Evolutionary conservation across 768 basidiomycete genomes (phyloP), one percentile per base, ranked within the genome.

Genomic region (Sporobolomyces roseus): DNA sequence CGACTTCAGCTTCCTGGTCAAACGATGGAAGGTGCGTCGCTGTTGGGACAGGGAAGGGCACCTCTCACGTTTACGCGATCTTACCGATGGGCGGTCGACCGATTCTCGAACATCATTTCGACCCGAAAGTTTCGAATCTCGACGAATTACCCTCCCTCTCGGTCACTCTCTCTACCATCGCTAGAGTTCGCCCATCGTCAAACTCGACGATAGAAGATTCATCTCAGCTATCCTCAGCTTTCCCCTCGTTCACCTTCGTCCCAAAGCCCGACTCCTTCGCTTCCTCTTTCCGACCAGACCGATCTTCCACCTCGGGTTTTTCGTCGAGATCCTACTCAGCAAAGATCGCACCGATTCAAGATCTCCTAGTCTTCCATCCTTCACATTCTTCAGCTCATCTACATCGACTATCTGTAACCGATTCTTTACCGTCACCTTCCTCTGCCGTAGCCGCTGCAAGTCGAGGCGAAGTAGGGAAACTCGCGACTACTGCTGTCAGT

Each of bases 21-120:
- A 2, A 33, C 16, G 73, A 73, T 30, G 60, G 53, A 5, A 63
- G 69, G 10, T 71, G 72, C 56, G 71, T 74, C 27, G 60, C 61
- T 16, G 71, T 75, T 30, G 51, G 64, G 2, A 75, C 75, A 1
- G 52, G 41, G 21, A 72, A 67, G 32, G 71, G 73, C 4, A 74
- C 73, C 2, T 54, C 65, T 29, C 73, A 75, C 62, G 53, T 73
- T 41, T 75, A 65, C 54, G 67, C 75, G 13, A 49, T 72, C 6
- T 27, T 61, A 36, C 62, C 73, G 1, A 30, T 27, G n/a, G 73
- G 73, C 9, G 73, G 75, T 17, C 5, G n/a, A n/a, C 49, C 71
- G 7, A 30, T 45, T 13, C 45, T 68, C n/a, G 55, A 53, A 13
- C 17, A 6, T 10, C 73, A 74, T 45, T 67, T 75, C 27, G 41